Base-by-base conservation (phyloP, 2,329 filamentous ascomycete species). In the Celoporthe dispersa region DNA sequence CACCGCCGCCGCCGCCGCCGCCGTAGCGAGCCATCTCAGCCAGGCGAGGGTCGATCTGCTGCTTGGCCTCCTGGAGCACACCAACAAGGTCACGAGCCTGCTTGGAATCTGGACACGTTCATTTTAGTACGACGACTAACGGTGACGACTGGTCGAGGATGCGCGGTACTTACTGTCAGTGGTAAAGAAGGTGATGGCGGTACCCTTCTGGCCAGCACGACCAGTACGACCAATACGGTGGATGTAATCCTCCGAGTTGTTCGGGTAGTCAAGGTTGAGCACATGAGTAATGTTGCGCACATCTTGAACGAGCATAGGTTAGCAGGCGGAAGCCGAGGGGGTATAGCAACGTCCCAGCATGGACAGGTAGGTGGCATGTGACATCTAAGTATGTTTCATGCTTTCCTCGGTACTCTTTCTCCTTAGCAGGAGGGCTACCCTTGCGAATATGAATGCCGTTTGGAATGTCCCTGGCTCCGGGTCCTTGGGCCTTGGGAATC, bases 271-370 rank as follows among this genome's bases (percentile, higher is more conserved):
- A 93, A 98, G 98, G 91, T 98, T 98, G 86, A 99, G 89, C 85
- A 99, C 96, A 86, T 99, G 96, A 85, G 96, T 98, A 87, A 99
- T 99, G 89, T 99, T 97, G 86, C 94, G 95, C 87, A 99, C 96
- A 92, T 99, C 96, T 98, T 98, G 80, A 79, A 86, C 82, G 85
- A 81, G 59, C 59, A 87, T 83, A 89, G 87, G 92, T 97, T 97
- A 97, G 94, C 85, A 88, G 86, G 83, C 84, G 85, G 86, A 82
- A 82, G 79, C 80, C 80, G 78, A 79, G 77, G 78, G 77, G 79
- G 81, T 83, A 85, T 86, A 86, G 86, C 87, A 90, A 88, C 83
- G 82, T 85, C 88, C 87, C 87, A 89, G 86, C 86, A 82, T 78
- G 80, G 81, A 81, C 82, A 79, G 79, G 81, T 79, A 79, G 79